A percentile compares a stretch with the other conserved stretches of the same genome.
phyloP scores from a whole-genome alignment of 2,329 filamentous ascomycete genomes.

The Podosphaera aphanis region DNA sequence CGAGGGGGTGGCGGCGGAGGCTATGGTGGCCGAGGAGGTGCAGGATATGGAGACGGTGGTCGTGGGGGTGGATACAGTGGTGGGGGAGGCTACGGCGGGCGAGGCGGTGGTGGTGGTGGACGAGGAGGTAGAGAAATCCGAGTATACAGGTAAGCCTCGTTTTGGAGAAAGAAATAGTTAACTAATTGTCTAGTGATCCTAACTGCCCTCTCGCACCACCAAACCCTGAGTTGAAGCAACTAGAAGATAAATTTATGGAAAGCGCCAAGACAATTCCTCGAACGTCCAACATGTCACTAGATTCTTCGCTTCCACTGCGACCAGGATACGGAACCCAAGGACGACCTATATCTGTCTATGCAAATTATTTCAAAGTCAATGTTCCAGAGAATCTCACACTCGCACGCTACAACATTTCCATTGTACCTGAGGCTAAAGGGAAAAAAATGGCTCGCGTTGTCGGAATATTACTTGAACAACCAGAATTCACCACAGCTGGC shows the following conservation, averaged over 20 bases:
- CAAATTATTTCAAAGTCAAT: slow-evolving; percentile 14
- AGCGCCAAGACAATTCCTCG: slow-evolving; percentile 6
- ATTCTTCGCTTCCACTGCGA: slow-evolving; percentile 8
- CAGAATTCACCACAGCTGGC: slow-evolving; percentile 10
- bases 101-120: slow-evolving; percentile 14
- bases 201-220: slow-evolving; percentile 6
- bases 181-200: slow-evolving; percentile 7
- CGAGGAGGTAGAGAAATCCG: slow-evolving; percentile 6
- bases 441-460: slow-evolving; percentile 13
- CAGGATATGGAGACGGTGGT: slow-evolving; percentile 7
- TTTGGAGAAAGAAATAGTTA: not conserved
- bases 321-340: slow-evolving; percentile 15
- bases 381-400: slow-evolving; percentile 8
- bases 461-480: slow-evolving; percentile 14
- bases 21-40: slow-evolving; percentile 11
- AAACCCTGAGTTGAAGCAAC: slow-evolving; percentile 9
- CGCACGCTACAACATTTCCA: slow-evolving; percentile 13
- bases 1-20: slow-evolving; percentile 5
- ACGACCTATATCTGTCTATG: slow-evolving; percentile 10
- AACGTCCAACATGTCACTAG: slow-evolving; percentile 6
- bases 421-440: slow-evolving; percentile 9
- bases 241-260: slow-evolving; percentile 15
- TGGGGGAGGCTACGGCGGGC: slow-evolving; percentile 13
- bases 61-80: slow-evolving; percentile 15
- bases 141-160: slow-evolving; percentile 10